Percentiles rank a stretch among this genome's conserved stretches.
These are phyloP conservation scores for Linnemannia schmuckeri DNA, from an alignment of 192 early-diverging fungal species.

Conservation along the genomic window DNA sequence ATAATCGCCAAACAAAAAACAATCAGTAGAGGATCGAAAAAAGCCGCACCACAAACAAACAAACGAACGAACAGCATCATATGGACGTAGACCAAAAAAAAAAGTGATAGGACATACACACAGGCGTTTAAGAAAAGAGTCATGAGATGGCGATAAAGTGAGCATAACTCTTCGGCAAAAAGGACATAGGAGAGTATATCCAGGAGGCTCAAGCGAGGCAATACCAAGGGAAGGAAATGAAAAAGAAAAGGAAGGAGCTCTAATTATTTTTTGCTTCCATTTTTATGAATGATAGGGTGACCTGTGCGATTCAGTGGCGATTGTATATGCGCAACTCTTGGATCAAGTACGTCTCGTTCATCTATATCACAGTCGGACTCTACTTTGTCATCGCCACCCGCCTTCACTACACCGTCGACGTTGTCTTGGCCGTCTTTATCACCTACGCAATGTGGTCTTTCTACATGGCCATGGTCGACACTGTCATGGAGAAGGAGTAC, in stretches of 20 bases:
- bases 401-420: constrained; percentile 60
- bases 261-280: not conserved
- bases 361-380: constrained; percentile 49
- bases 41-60: too few relatives aligned
- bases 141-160: not conserved
- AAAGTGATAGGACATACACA: not conserved
- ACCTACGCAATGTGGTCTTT: constrained; percentile 66
- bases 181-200: not conserved
- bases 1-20: not conserved
- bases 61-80: not conserved
- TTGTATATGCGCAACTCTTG: constrained; percentile 51
- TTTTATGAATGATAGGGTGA: constrained; percentile 21
- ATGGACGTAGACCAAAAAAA: not conserved
- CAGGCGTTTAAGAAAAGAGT: not conserved
- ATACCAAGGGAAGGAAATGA: not conserved
- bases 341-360: constrained; percentile 49
- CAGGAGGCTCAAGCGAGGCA: not conserved
- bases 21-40: not conserved
- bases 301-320: constrained; percentile 47
- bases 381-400: constrained; percentile 56
- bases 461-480: constrained; percentile 65
- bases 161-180: not conserved
- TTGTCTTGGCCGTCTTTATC: constrained; percentile 62
- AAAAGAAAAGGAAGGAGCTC: not conserved
- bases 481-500: constrained; percentile 59